Percentiles rank a stretch among this genome's conserved stretches.
phyloP scores from a whole-genome alignment of 2,329 filamentous ascomycete species.

The Dactylonectria estremocensis region DNA sequence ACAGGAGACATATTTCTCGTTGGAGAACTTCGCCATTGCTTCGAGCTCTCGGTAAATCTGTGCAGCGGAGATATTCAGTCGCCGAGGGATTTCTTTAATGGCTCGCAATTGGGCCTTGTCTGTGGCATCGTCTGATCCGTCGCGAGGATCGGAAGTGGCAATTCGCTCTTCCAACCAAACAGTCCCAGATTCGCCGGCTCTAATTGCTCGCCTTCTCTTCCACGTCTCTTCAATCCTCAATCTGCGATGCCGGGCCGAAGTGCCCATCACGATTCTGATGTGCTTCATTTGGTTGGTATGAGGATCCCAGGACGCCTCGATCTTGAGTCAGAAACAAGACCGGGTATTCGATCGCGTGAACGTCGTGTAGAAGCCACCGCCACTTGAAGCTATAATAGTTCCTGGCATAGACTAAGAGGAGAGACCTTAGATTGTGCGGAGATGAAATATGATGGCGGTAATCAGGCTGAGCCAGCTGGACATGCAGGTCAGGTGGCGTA shows the following conservation, averaged over 20 bases:
- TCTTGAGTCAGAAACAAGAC: neutral
- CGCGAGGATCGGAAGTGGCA: neutral
- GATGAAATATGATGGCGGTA: too few relatives aligned
- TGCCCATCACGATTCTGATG: neutral
- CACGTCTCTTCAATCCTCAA: neutral
- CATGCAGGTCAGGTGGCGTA: too few relatives aligned
- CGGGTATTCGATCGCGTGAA: neutral
- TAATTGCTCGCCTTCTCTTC: neutral
- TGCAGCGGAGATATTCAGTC: neutral
- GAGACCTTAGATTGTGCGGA: too few relatives aligned
- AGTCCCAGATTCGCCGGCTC: neutral
- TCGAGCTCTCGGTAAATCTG: neutral
- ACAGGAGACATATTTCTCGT: conserved; percentile 1
- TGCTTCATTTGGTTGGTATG: neutral
- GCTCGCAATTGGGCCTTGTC: neutral
- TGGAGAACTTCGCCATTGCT: neutral
- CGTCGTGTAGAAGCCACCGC: too few relatives aligned
- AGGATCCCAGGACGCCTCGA: neutral
- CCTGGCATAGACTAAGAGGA: too few relatives aligned
- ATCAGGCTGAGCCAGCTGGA: too few relatives aligned
- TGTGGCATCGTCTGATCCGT: too few relatives aligned
- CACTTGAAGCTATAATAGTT: too few relatives aligned
- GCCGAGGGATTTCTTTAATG: neutral
- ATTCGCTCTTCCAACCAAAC: neutral
- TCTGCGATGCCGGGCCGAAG: neutral